A percentile compares a stretch with the other conserved stretches of the same genome.
phyloP scores from a whole-genome alignment of 2,329 filamentous ascomycete genomes.

The Macrophomina phaseolina region DNA sequence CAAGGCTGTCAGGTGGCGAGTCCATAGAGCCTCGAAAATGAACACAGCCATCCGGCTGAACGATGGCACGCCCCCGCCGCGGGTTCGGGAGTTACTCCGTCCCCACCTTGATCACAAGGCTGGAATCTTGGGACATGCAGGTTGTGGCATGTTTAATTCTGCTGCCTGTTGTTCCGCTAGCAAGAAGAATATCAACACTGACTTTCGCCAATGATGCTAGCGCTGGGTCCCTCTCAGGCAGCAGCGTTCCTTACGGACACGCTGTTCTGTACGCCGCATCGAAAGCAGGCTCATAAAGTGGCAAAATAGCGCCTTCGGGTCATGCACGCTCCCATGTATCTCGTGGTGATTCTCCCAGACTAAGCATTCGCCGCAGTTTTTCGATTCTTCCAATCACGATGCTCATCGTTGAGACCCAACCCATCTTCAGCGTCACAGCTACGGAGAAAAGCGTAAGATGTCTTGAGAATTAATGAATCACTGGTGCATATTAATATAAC shows the following conservation, averaged over 20 bases:
- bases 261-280: not conserved
- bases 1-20: not conserved
- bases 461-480: too few species aligned
- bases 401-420: conserved; percentile 8
- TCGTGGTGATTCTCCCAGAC: too few species aligned
- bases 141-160: not conserved
- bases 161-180: conserved; percentile 3
- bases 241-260: not conserved
- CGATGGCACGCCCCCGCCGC: not conserved
- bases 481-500: too few species aligned
- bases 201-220: not conserved
- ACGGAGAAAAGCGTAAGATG: conserved; percentile 8
- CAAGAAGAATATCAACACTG: not conserved
- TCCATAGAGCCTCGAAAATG: not conserved
- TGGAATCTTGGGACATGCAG: not conserved
- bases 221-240: not conserved
- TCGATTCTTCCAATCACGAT: not conserved
- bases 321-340: too few species aligned
- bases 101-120: not conserved
- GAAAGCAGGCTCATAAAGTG: too few species aligned
- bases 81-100: not conserved
- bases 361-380: too few species aligned
- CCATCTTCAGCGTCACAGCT: conserved; percentile 9
- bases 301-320: too few species aligned
- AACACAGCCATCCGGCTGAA: not conserved